These are phyloP conservation scores for Macrolepiota fuliginosa DNA, from an alignment of 768 basidiomycete species.

Conservation along the genomic window DNA sequence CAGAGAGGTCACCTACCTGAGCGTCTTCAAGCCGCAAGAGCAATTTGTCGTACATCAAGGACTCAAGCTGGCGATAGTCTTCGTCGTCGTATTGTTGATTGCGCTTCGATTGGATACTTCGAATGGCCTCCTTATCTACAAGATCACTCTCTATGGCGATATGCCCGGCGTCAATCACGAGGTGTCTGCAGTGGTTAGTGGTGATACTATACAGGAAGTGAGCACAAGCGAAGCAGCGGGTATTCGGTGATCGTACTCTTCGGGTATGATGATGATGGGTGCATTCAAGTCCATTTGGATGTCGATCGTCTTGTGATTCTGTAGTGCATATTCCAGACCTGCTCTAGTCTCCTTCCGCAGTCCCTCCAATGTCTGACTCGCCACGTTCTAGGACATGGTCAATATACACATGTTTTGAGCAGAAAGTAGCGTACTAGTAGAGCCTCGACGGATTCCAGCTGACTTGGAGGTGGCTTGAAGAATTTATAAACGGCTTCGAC, in stretches of 20 bases:
- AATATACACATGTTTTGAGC: conserved; percentile 4
- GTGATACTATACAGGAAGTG: conserved; percentile 54
- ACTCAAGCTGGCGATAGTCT: conserved; percentile 83
- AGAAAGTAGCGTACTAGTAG: conserved; percentile 58
- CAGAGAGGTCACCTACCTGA: conserved; percentile 61
- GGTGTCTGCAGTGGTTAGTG: conserved; percentile 72
- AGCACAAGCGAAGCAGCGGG: not conserved
- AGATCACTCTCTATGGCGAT: conserved; percentile 91
- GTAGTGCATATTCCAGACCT: conserved; percentile 89
- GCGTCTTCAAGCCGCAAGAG: conserved; percentile 81
- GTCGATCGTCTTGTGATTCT: conserved; percentile 93
- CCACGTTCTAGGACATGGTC: conserved; percentile 62
- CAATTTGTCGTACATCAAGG: conserved; percentile 94
- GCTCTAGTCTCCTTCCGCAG: conserved; percentile 92
- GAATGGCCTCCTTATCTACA: conserved; percentile 77
- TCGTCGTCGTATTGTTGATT: conserved; percentile 83
- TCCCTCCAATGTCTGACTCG: conserved; percentile 91
- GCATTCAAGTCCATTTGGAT: conserved; percentile 97
- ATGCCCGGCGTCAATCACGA: conserved; percentile 95
- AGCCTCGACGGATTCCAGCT: conserved; percentile 93
- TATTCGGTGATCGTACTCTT: conserved; percentile 55
- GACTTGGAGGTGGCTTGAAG: conserved; percentile 91
- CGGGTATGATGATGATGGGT: conserved; percentile 95
- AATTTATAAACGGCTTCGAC: conserved; percentile 90
- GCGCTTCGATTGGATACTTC: conserved; percentile 78